Evolutionary conservation across 2,329 filamentous ascomycete genomes (phyloP).

Genomic region (Talaromyces rugulosus): DNA sequence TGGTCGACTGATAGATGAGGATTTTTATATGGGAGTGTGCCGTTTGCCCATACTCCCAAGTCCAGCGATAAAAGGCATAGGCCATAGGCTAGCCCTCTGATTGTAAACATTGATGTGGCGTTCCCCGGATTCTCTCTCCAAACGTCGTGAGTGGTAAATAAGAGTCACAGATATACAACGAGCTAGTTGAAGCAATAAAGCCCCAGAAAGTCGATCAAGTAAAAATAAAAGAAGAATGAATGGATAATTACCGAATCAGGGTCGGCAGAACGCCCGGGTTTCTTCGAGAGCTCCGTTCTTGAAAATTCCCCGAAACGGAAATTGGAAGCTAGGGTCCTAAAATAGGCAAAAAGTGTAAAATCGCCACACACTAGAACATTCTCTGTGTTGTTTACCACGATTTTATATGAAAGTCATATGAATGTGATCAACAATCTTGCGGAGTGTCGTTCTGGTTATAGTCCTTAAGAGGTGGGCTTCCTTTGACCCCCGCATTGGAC

Average conservation of each 20-base stretch:
- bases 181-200: neutral
- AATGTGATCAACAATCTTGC: neutral
- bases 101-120: neutral
- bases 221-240: neutral
- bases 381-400: neutral
- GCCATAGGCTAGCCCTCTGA: neutral
- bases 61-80: conserved; percentile 1
- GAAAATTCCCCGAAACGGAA: neutral
- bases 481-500: neutral
- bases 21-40: conserved; percentile 54
- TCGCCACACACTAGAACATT: neutral
- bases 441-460: neutral
- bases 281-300: neutral
- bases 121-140: neutral
- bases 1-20: conserved; percentile 58
- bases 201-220: neutral
- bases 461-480: neutral
- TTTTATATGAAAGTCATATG: neutral
- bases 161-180: neutral
- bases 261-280: neutral
- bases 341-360: neutral
- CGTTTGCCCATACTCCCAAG: conserved; percentile 9
- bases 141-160: neutral
- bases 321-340: neutral
- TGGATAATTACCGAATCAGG: neutral